These are phyloP conservation scores for Corymbia citriodora DNA, from an alignment of 441 rosid genomes.

Conservation along the genomic window DNA sequence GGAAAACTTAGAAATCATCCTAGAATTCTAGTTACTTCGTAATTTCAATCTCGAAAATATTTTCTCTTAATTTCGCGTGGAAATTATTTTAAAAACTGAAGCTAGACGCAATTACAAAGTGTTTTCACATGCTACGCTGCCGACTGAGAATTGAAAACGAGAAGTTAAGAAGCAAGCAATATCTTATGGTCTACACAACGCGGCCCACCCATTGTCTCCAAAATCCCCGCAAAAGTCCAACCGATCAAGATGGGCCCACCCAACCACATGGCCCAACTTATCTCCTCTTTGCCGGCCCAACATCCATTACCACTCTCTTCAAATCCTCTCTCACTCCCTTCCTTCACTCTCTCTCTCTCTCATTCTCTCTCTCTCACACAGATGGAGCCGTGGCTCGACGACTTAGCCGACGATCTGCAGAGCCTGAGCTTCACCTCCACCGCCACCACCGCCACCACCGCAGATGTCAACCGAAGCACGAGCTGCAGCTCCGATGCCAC, in stretches of 20 bases:
- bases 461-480: slow-evolving; percentile 60
- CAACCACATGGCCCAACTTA: not conserved
- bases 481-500: slow-evolving; percentile 70
- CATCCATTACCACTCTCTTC: not conserved
- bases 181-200: not conserved
- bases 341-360: not conserved
- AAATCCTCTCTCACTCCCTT: not conserved
- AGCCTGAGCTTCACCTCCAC: slow-evolving; percentile 88
- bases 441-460: slow-evolving; percentile 35
- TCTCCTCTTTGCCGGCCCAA: not conserved
- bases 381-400: slow-evolving; percentile 79
- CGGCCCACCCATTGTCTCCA: not conserved
- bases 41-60: not conserved
- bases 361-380: not conserved
- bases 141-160: not conserved
- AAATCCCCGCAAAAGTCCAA: not conserved
- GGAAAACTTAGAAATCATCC: not conserved
- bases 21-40: not conserved
- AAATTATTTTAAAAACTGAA: not conserved
- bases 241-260: not conserved
- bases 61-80: not conserved
- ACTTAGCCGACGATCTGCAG: slow-evolving; percentile 80
- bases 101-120: not conserved
- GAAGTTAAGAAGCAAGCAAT: not conserved
- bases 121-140: not conserved